Percentiles rank a stretch among this genome's conserved stretches.
Conservation (phyloP, 192 early-diverging fungal genomes). For the Backusella psychrophila region DNA sequence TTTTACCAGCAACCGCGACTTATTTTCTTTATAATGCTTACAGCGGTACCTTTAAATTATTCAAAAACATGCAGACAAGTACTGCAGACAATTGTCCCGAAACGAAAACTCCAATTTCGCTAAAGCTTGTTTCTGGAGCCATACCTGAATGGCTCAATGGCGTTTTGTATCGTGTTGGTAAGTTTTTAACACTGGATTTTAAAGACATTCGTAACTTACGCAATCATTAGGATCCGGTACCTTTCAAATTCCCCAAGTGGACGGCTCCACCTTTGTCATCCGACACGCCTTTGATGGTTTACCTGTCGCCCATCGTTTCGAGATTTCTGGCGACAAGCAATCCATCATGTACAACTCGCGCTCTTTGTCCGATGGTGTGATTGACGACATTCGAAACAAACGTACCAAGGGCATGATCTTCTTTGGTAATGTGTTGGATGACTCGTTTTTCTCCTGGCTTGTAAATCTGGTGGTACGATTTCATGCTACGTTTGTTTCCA, state of each 20-base stretch:
- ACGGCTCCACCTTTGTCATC: conserved; percentile 24
- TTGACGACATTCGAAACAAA: conserved; percentile 8
- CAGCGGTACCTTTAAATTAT: not conserved
- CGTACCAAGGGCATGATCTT: conserved; percentile 4
- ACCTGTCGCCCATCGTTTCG: conserved; percentile 29
- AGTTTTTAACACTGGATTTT: not conserved
- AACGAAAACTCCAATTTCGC: conserved; percentile 23
- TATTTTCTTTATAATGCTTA: not conserved
- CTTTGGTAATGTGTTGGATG: conserved; percentile 20
- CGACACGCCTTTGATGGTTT: conserved; percentile 37
- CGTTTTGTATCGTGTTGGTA: conserved; percentile 46
- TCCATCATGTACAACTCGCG: conserved; percentile 26
- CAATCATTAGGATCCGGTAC: conserved; percentile 23
- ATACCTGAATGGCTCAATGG: conserved; percentile 53
- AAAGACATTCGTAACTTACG: not conserved
- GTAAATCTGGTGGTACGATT: not conserved
- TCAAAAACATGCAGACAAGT: not conserved
- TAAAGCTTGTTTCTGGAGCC: conserved; percentile 34
- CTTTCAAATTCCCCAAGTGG: conserved; percentile 18
- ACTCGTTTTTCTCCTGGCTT: not conserved
- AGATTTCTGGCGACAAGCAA: conserved; percentile 9
- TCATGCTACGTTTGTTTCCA: not conserved
- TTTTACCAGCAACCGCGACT: not conserved
- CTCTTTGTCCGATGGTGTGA: conserved; percentile 15
- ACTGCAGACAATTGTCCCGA: conserved; percentile 34